phyloP scores from a whole-genome alignment of 768 basidiomycete species.

The Boletus subcaerulescens region DNA sequence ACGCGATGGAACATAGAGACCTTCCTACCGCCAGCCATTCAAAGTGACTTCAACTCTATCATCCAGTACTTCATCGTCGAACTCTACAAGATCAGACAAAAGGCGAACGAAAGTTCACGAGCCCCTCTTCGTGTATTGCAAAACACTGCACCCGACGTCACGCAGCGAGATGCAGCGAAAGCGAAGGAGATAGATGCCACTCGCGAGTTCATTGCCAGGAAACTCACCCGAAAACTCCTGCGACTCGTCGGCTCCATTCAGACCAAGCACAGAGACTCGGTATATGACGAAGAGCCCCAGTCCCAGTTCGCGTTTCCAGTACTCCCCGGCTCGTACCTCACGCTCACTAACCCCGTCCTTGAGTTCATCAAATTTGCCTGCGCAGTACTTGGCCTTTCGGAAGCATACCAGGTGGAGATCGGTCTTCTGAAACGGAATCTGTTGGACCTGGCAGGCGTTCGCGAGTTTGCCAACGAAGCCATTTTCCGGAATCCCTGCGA shows the following conservation, averaged over 20 bases:
- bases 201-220: slow-evolving; percentile 73
- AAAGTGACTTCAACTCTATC: slow-evolving; percentile 67
- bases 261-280: slow-evolving; percentile 57
- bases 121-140: slow-evolving; percentile 73
- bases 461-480: slow-evolving; percentile 85
- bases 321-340: slow-evolving; percentile 83
- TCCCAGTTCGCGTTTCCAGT: slow-evolving; percentile 76
- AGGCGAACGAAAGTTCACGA: slow-evolving; percentile 54
- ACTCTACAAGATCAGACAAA: slow-evolving; percentile 71
- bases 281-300: slow-evolving; percentile 50
- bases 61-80: slow-evolving; percentile 85
- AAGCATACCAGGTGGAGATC: slow-evolving; percentile 82
- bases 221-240: slow-evolving; percentile 78
- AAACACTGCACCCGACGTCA: slow-evolving; percentile 58
- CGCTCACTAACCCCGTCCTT: slow-evolving; percentile 73
- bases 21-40: slow-evolving; percentile 84
- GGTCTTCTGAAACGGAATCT: slow-evolving; percentile 86
- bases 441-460: slow-evolving; percentile 81
- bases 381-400: slow-evolving; percentile 75
- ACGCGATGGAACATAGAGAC: slow-evolving; percentile 92
- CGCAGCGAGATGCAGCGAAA: slow-evolving; percentile 66
- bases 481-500: slow-evolving; percentile 91
- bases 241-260: slow-evolving; percentile 62
- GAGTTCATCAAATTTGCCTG: slow-evolving; percentile 89
- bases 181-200: slow-evolving; percentile 64